These are phyloP conservation scores for Pythium apleroticum DNA, from an alignment of 352 stramenopile species.

Conservation along the genomic window DNA sequence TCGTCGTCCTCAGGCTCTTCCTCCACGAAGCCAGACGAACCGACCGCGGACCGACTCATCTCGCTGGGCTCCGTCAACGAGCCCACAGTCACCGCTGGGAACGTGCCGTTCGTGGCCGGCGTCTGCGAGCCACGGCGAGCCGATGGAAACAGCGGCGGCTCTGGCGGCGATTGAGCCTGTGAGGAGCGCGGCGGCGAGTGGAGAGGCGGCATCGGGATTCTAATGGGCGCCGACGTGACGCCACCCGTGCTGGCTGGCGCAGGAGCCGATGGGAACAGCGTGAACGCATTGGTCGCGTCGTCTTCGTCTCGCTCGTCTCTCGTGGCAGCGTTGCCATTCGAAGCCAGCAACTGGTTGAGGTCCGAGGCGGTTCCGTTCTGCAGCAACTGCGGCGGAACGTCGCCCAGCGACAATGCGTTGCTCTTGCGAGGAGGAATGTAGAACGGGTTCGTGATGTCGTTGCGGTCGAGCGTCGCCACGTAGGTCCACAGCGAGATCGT, in stretches of 20 bases:
- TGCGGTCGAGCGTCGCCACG: constrained; percentile 56
- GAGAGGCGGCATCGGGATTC: background rate
- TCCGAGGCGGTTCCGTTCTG: constrained; percentile 1
- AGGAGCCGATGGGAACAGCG: constrained; percentile 9
- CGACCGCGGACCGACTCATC: background rate
- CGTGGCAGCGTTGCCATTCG: background rate
- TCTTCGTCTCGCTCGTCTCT: constrained; percentile 12
- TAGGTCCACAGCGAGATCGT: constrained; percentile 83
- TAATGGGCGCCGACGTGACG: background rate
- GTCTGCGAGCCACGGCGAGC: background rate
- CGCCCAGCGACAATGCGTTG: constrained; percentile 6
- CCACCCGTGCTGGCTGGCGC: background rate
- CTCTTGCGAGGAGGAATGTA: constrained; percentile 40
- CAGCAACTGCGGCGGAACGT: background rate
- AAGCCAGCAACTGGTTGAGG: background rate
- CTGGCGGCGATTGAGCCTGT: background rate
- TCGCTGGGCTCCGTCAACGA: constrained; percentile 2
- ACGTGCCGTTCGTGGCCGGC: background rate
- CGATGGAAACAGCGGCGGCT: background rate
- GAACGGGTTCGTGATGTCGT: constrained; percentile 72
- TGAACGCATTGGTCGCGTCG: constrained; percentile 9
- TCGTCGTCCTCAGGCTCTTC: constrained; percentile 35
- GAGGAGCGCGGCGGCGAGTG: background rate
- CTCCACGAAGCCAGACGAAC: background rate
- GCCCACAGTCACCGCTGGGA: background rate